Evolutionary conservation across 2,329 filamentous ascomycete species (phyloP), one percentile per base, ranked within the genome.

Genomic region (Curvularia sp.): DNA sequence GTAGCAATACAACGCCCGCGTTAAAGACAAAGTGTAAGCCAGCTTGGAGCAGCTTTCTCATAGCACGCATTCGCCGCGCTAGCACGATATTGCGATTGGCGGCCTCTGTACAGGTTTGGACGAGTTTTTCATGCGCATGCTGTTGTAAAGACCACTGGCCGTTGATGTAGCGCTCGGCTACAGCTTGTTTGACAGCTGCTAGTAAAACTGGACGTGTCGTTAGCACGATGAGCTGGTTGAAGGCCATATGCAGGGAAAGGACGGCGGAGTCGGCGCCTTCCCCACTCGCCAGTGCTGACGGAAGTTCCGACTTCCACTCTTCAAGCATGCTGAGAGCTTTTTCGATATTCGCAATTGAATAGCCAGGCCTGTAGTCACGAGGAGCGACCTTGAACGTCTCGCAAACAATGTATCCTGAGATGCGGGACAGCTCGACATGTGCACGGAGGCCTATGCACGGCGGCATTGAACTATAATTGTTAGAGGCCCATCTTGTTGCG

Each of bases 11-110:
- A 18, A 72, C 66, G n/a, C 66, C 60, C 21, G 68, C 68, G 47
- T 71, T 71, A 49, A 72, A 72, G 3, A 71, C 58, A 36, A 69
- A 70, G 32, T 72, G 70, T n/a, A 72, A 41, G 15, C 64, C 64
- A 25, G 67, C 62, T 47, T 69, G 67, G 3, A 71, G 52, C 30
- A 70, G 53, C 27, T 63, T 65, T 32, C 61, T 63, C 3, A 52
- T 54, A 13, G 49, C 54, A 25, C 58, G 49, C 1, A 65, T 36
- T 15, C 59, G 57, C 28, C 61, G 61, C 25, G 70, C 67, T 1
- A 70, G 43, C 6, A 59, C 19, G 21, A 72, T 39, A n/a, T 71
- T 72, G 34, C 49, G 47, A 32, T 64, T 56, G 1, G 68, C 68
- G 13, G 70, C 67, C 21, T 64, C 55, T 18, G 39, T 60, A 42